phyloP scores from a whole-genome alignment of 169 alveolate species.

The Plasmodium vinckei region DNA sequence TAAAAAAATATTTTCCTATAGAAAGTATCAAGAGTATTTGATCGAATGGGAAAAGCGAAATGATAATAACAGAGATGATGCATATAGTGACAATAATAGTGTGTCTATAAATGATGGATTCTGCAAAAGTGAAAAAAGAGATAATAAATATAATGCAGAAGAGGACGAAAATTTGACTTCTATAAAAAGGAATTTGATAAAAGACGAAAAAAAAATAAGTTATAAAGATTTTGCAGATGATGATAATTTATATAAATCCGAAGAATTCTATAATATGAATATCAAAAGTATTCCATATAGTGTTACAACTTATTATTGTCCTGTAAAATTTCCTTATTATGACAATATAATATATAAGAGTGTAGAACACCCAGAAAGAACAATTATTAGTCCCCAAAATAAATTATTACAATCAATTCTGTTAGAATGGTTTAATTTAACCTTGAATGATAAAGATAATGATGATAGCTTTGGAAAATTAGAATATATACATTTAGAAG shows the following conservation, averaged over 20 bases:
- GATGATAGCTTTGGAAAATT: conserved; percentile 51
- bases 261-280: conserved; percentile 78
- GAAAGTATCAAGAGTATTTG: conserved; percentile 71
- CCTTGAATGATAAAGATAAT: conserved; percentile 29
- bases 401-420: conserved; percentile 86
- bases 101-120: background rate
- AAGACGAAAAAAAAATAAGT: conserved; percentile 6
- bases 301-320: conserved; percentile 86
- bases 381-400: conserved; percentile 85
- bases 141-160: conserved; percentile 1
- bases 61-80: background rate
- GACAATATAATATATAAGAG: conserved; percentile 85
- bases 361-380: conserved; percentile 82
- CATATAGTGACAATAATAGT: background rate
- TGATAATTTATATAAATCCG: conserved; percentile 71
- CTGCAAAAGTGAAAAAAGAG: background rate
- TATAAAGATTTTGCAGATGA: conserved; percentile 43
- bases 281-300: conserved; percentile 86
- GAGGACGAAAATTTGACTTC: background rate
- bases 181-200: background rate
- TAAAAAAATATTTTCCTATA: conserved; percentile 78
- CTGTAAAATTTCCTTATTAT: conserved; percentile 85
- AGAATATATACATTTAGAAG: conserved; percentile 79
- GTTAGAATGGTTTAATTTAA: conserved; percentile 63
- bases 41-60: conserved; percentile 1